Evolutionary conservation across 2,329 filamentous ascomycete species (phyloP).

Genomic region (Apiospora hydei): DNA sequence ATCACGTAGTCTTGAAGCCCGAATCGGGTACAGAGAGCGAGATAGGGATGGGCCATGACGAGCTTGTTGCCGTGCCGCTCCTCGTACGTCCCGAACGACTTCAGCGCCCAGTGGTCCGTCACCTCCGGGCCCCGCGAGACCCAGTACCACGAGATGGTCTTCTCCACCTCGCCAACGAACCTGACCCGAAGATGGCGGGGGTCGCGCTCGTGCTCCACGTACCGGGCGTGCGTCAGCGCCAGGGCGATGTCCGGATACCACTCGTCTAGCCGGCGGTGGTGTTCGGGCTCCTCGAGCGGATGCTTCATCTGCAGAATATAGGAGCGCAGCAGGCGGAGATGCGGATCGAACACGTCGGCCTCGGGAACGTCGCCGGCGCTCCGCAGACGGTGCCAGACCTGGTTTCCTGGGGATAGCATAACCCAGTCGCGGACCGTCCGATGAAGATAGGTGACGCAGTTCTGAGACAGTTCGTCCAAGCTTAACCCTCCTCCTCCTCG

Average conservation of each 20-base stretch:
- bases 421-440: slow-evolving; percentile 46
- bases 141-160: slow-evolving; percentile 43
- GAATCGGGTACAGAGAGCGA: slow-evolving; percentile 44
- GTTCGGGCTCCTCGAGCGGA: slow-evolving; percentile 44
- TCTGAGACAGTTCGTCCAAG: slow-evolving; percentile 2
- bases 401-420: slow-evolving; percentile 31
- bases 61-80: slow-evolving; percentile 39
- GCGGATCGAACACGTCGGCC: slow-evolving; percentile 37
- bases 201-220: slow-evolving; percentile 33
- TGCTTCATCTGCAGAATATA: slow-evolving; percentile 44
- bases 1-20: slow-evolving; percentile 40
- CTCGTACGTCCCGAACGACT: slow-evolving; percentile 42
- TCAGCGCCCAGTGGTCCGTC: slow-evolving; percentile 44
- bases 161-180: slow-evolving; percentile 40
- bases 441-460: slow-evolving; percentile 43
- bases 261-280: slow-evolving; percentile 47
- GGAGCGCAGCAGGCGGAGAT: slow-evolving; percentile 43
- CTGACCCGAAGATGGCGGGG: slow-evolving; percentile 27
- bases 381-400: slow-evolving; percentile 8
- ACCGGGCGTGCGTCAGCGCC: slow-evolving; percentile 46
- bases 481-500: background rate
- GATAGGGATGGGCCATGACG: slow-evolving; percentile 40
- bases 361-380: background rate
- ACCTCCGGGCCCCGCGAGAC: slow-evolving; percentile 32
- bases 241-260: slow-evolving; percentile 48